A percentile compares a stretch with the other conserved stretches of the same genome.
These are phyloP conservation scores for Saitozyma sp. DNA, from an alignment of 768 basidiomycete genomes.

Conservation along the genomic window DNA sequence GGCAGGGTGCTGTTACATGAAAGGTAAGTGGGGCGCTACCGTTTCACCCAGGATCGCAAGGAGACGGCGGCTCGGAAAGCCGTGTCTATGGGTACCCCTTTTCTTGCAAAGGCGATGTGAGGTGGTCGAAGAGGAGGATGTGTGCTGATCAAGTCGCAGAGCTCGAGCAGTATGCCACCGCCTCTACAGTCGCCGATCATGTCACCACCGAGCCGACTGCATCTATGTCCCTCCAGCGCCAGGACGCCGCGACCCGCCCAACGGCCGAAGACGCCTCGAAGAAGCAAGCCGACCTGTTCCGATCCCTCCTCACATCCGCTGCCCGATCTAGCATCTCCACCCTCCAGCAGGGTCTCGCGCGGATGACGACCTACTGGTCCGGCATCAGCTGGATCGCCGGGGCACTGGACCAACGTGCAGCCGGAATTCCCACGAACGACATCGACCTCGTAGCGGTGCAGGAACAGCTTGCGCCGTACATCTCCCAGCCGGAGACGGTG, in stretches of 20 bases:
- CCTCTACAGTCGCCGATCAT: constrained; percentile 1
- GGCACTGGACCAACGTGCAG: constrained; percentile 5
- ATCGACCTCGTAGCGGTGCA: constrained; percentile 8
- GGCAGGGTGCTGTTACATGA: constrained; percentile 10
- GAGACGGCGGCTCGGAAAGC: no score
- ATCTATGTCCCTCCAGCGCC: background rate
- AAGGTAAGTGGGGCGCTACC: constrained; percentile 5
- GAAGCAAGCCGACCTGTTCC: constrained; percentile 6
- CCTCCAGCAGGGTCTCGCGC: constrained; percentile 7
- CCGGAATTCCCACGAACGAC: constrained; percentile 4
- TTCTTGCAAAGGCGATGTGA: no score
- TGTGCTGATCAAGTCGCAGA: constrained; percentile 1
- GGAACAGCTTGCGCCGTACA: background rate
- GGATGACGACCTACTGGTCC: constrained; percentile 9
- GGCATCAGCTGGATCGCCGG: constrained; percentile 13
- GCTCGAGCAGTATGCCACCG: constrained; percentile 5
- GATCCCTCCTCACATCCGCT: constrained; percentile 5
- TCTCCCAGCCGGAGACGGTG: no score
- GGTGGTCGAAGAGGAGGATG: no score
- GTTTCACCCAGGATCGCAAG: background rate
- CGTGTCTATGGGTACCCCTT: no score
- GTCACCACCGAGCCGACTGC: background rate
- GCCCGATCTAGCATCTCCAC: constrained; percentile 8
- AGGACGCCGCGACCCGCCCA: no score
- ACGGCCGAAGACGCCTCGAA: background rate